Percentiles rank a stretch among this genome's conserved stretches.
Conservation (phyloP, 352 stramenopile genomes). For the Pythium rhizo-oryzae region DNA sequence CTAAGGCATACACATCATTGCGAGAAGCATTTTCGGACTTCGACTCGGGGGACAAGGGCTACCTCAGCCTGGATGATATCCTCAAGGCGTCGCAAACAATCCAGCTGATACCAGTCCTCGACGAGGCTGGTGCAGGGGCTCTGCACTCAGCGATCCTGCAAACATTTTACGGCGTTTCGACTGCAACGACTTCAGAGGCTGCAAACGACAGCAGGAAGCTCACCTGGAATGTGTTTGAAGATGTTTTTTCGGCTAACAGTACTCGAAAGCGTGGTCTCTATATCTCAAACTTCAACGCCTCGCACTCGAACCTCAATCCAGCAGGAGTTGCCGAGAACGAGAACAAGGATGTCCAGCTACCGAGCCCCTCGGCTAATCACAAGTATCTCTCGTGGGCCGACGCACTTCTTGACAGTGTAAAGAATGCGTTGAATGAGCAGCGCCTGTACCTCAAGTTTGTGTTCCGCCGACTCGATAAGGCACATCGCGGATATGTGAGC, state of each 20-base stretch:
- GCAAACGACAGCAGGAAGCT: conserved; percentile 49
- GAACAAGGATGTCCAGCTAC: conserved; percentile 40
- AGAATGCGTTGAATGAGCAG: conserved; percentile 78
- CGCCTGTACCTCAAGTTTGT: conserved; percentile 82
- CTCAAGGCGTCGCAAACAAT: conserved; percentile 52
- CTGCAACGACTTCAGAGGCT: conserved; percentile 18
- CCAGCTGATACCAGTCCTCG: conserved; percentile 49
- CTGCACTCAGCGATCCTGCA: conserved; percentile 69
- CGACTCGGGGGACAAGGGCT: conserved; percentile 41
- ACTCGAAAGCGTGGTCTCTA: conserved; percentile 62
- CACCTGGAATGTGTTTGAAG: conserved; percentile 76
- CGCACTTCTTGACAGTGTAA: conserved; percentile 67
- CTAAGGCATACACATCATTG: conserved; percentile 49
- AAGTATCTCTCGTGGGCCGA: conserved; percentile 65
- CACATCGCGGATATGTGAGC: conserved; percentile 60
- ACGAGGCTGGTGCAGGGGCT: conserved; percentile 48
- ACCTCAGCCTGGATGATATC: conserved; percentile 53
- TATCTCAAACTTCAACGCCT: conserved; percentile 63
- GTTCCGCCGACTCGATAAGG: conserved; percentile 77
- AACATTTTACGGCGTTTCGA: conserved; percentile 57
- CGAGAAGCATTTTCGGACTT: conserved; percentile 64
- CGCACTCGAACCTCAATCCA: conserved; percentile 45
- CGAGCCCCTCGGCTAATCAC: conserved; percentile 29
- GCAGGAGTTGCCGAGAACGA: conserved; percentile 21
- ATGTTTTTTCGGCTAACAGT: conserved; percentile 76